Percentiles rank a stretch among this genome's conserved stretches.
Conservation (phyloP, 2,329 filamentous ascomycete genomes). For the Calonectria crousiana region DNA sequence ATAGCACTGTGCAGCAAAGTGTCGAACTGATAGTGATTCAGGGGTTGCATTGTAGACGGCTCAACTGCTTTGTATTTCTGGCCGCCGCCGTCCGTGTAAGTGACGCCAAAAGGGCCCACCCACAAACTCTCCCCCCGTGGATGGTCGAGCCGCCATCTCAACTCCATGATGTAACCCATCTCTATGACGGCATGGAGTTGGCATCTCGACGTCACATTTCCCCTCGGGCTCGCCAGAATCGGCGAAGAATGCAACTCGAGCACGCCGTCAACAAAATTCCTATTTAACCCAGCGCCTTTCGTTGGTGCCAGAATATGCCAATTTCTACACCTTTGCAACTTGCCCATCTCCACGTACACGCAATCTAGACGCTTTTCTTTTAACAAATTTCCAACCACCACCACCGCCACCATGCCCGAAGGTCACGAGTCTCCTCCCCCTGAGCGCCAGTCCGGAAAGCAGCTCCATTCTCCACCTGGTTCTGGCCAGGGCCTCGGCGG, state of each 20-base stretch:
- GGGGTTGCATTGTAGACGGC: too few species aligned
- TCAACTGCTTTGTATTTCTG: not conserved
- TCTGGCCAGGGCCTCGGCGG: conserved; percentile 67
- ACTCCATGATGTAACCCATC: conserved; percentile 43
- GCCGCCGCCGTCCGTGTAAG: not conserved
- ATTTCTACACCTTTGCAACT: not conserved
- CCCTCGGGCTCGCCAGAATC: not conserved
- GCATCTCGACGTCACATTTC: conserved; percentile 38
- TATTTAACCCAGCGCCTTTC: conserved; percentile 11
- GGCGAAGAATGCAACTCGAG: conserved; percentile 1
- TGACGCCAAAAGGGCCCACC: not conserved
- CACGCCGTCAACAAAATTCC: not conserved
- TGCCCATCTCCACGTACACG: not conserved
- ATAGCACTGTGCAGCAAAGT: too few species aligned
- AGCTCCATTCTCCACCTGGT: conserved; percentile 70
- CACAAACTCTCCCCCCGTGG: not conserved
- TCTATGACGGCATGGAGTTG: conserved; percentile 43
- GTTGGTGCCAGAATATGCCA: too few species aligned
- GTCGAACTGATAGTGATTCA: too few species aligned
- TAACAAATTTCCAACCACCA: not conserved
- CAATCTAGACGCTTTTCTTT: not conserved
- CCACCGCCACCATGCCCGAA: conserved; percentile 70
- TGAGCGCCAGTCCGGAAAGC: conserved; percentile 73
- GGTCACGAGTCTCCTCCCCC: conserved; percentile 85
- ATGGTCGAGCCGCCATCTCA: conserved; percentile 11